These are phyloP conservation scores for Ascochyta koolunga DNA, from an alignment of 2,329 filamentous ascomycete species.

Conservation along the genomic window DNA sequence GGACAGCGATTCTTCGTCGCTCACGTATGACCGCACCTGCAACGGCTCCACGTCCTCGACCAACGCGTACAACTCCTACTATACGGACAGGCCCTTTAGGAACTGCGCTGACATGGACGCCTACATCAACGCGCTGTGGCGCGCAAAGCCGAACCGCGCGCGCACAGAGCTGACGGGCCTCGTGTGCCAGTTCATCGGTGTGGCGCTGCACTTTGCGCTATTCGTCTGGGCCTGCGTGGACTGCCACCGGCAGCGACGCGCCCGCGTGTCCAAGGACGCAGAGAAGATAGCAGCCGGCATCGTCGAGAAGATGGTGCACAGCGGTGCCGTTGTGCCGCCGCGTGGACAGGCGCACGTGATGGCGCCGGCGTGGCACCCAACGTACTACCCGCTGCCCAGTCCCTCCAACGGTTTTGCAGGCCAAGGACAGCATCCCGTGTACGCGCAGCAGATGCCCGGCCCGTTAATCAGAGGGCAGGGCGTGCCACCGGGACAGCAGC, in stretches of 20 bases:
- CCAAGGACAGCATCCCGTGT: background rate
- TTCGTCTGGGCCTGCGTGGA: conserved; percentile 50
- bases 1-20: conserved; percentile 12
- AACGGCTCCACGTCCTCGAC: background rate
- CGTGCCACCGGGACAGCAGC: background rate
- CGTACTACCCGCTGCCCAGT: background rate
- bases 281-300: conserved; percentile 43
- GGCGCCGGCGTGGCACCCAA: background rate
- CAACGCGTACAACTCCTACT: background rate
- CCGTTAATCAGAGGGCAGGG: background rate
- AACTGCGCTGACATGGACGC: conserved; percentile 40
- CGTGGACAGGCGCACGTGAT: conserved; percentile 21
- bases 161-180: conserved; percentile 29
- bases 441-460: background rate
- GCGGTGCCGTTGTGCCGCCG: conserved; percentile 37
- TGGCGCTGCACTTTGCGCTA: conserved; percentile 42
- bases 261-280: conserved; percentile 35
- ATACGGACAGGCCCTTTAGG: conserved; percentile 14
- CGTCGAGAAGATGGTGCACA: conserved; percentile 42
- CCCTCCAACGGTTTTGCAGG: background rate
- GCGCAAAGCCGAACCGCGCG: conserved; percentile 25
- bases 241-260: conserved; percentile 32
- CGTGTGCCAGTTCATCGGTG: conserved; percentile 39
- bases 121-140: conserved; percentile 40
- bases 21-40: conserved; percentile 23